phyloP scores from a whole-genome alignment of 192 early-diverging fungal species.

The Coemansia sp. region DNA sequence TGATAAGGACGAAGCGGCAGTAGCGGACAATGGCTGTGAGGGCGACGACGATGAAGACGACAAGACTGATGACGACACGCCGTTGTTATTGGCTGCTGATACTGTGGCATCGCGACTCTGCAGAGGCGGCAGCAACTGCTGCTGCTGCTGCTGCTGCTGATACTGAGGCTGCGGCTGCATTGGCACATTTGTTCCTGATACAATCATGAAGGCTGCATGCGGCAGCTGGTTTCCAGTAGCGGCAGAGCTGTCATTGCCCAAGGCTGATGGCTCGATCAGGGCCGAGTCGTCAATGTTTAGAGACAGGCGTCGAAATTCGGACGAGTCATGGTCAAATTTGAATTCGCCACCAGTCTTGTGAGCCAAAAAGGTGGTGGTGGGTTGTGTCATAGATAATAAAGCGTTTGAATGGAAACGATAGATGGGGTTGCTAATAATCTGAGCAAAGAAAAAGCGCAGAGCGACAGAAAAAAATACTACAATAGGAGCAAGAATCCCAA shows the following conservation, averaged over 20 bases:
- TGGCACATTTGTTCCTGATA: conserved; percentile 5
- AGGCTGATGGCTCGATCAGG: conserved; percentile 11
- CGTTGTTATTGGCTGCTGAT: conserved; percentile 10
- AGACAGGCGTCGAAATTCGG: conserved; percentile 15
- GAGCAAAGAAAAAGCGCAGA: neutral
- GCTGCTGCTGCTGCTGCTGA: conserved; percentile 17
- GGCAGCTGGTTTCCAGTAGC: neutral
- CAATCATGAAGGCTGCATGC: conserved; percentile 1
- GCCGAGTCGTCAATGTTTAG: neutral
- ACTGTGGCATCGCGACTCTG: conserved; percentile 6
- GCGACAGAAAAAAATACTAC: neutral
- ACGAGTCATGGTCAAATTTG: conserved; percentile 19
- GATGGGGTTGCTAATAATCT: neutral
- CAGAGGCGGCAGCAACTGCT: conserved; percentile 4
- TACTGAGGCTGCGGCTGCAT: conserved; percentile 5
- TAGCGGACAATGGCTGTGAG: neutral
- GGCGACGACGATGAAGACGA: conserved; percentile 1
- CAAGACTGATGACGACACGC: conserved; percentile 2
- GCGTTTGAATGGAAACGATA: too few species aligned
- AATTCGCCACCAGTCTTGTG: conserved; percentile 16
- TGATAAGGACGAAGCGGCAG: conserved; percentile 5
- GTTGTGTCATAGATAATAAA: neutral
- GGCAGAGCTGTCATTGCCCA: neutral
- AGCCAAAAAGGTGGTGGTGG: conserved; percentile 17
- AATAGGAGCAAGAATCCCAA: neutral